Evolutionary conservation across 495 filamentous ascomycete species (phyloP).

Genomic region (Penicillium mononematosum): DNA sequence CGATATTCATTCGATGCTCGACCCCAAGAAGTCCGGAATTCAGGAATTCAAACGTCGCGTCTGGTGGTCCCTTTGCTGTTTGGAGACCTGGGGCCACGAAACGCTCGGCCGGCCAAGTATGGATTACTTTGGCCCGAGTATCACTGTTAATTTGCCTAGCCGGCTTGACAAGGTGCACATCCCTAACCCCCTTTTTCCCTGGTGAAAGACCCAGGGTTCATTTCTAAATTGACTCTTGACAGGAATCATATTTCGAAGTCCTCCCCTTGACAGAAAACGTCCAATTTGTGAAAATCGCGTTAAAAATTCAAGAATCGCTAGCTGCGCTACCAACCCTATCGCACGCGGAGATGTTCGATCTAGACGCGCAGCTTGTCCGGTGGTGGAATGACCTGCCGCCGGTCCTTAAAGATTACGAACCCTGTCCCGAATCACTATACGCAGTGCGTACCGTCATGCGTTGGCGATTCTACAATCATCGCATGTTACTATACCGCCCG

Average conservation of each 20-base stretch:
- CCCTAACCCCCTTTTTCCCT: background rate
- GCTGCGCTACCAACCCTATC: conserved; percentile 60
- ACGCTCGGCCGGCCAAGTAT: conserved; percentile 71
- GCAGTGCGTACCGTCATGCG: conserved; percentile 69
- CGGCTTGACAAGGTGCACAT: conserved; percentile 36
- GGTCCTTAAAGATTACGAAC: conserved; percentile 60
- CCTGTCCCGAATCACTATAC: conserved; percentile 63
- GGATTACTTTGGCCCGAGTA: conserved; percentile 65
- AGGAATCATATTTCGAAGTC: conserved; percentile 32
- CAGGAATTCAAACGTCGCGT: conserved; percentile 61
- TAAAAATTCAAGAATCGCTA: conserved; percentile 66
- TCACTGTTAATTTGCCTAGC: conserved; percentile 61
- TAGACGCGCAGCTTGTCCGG: conserved; percentile 60
- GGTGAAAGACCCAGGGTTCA: background rate
- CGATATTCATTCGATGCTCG: conserved; percentile 11
- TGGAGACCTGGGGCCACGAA: conserved; percentile 72
- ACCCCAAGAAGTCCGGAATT: conserved; percentile 32
- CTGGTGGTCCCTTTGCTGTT: conserved; percentile 71
- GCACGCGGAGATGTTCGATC: conserved; percentile 53
- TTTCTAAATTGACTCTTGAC: background rate
- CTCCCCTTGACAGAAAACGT: conserved; percentile 68
- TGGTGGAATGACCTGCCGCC: conserved; percentile 67
- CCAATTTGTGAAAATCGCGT: conserved; percentile 69
- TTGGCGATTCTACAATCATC: conserved; percentile 70
- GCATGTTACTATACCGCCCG: conserved; percentile 69